Evolutionary conservation across 768 basidiomycete genomes (phyloP).

Genomic region (Russula earlei): DNA sequence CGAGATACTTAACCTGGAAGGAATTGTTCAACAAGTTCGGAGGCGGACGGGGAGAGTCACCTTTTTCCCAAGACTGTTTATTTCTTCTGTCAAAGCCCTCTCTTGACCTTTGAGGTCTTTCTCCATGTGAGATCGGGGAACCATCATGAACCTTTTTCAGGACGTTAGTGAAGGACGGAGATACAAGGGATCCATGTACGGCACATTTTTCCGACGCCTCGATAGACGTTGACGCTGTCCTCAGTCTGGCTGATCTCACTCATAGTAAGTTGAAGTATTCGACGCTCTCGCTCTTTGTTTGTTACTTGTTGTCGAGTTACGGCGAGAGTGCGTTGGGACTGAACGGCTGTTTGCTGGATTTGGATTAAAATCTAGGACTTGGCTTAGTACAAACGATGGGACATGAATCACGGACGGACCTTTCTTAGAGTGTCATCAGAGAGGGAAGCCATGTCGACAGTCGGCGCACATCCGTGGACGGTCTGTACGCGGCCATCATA

Average conservation of each 20-base stretch:
- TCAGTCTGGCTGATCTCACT: constrained; percentile 67
- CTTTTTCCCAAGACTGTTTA: constrained; percentile 78
- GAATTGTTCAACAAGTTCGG: not conserved
- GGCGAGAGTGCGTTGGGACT: constrained; percentile 72
- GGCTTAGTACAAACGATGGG: not conserved
- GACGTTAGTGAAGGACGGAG: constrained; percentile 5
- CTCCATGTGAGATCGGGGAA: constrained; percentile 74
- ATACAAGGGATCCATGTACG: not conserved
- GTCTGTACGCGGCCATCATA: no score
- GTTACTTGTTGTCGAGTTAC: constrained; percentile 65
- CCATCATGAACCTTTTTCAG: constrained; percentile 73
- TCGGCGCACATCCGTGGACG: not conserved
- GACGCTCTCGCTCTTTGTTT: constrained; percentile 79
- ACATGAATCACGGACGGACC: no score
- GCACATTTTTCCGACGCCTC: constrained; percentile 94
- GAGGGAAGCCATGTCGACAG: constrained; percentile 25
- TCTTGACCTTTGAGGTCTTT: constrained; percentile 64
- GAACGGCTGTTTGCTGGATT: constrained; percentile 85
- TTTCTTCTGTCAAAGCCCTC: constrained; percentile 78
- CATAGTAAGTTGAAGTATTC: constrained; percentile 83
- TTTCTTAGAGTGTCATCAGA: constrained; percentile 75
- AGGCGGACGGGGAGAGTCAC: constrained; percentile 29
- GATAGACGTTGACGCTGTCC: constrained; percentile 76
- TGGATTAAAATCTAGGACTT: constrained; percentile 70
- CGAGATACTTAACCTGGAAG: constrained; percentile 73